Evolutionary conservation across 805 yeast species (phyloP), one percentile per base, ranked within the genome.

Genomic region (Metschnikowia picachoensis): DNA sequence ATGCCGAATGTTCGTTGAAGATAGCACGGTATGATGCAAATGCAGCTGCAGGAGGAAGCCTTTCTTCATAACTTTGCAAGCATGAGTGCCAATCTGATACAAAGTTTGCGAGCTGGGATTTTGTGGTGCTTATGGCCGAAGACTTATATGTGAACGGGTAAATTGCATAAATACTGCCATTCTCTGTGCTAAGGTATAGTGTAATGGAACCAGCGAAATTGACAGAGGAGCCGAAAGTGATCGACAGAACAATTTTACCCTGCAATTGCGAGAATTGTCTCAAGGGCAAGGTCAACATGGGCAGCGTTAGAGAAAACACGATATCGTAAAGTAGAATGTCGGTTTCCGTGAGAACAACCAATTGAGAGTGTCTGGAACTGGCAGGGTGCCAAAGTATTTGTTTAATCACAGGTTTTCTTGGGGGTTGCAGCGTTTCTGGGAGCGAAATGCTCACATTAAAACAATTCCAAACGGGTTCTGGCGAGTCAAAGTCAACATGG

Each of bases 361-460:
- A 37, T 42, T 47, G 51, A 2, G 55, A 44, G 32, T 44, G 35
- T 15, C 29, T 41, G 11, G 52, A 16, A 15, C 54, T 51, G 4
- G 54, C 52, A 4, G 58, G 58, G 36, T 51, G 58, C 58, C 58
- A 55, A 4, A 37, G 31, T 9, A 46, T 51, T 4, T 37, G 27
- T 17, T 38, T 37, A 17, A 55, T 43, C 17, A 12, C 11, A 14
- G 27, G 35, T 3, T 11, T 9, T n/a, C 29, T 11, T 3, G 17
- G n/a, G 17, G 12, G 13, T 4, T 35, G 11, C 11, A 34, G 3
- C 16, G 29, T 5, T 3, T 27, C 9, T 9, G 47, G 39, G 5
- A 39, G 25, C 7, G 40, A 14, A 15, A 47, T n/a, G 9, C 32
- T 27, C 30, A 36, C 39, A 15, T 40, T 39, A 25, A 37, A 42